A percentile compares a stretch with the other conserved stretches of the same genome.
phyloP scores from a whole-genome alignment of 1,284 basidiomycete species.

The Acaromyces ingoldii region DNA sequence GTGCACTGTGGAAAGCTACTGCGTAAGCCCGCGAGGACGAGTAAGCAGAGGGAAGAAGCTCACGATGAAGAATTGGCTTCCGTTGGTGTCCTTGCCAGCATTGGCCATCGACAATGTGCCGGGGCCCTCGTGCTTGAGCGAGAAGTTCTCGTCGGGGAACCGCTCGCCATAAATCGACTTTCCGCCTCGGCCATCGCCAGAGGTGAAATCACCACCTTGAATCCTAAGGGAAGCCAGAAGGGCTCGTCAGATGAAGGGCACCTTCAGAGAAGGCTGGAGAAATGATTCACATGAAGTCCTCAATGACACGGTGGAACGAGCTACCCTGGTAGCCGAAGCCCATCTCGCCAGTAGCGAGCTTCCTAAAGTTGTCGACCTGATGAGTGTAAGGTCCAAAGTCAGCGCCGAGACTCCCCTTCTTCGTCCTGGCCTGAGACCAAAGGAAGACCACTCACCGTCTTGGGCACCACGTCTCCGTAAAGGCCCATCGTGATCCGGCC shows the following conservation, averaged over 20 bases:
- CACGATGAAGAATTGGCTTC: conserved; percentile 30
- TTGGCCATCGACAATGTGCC: conserved; percentile 26
- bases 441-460: too few relatives aligned
- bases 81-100: conserved; percentile 54
- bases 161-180: conserved; percentile 42
- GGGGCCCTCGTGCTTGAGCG: conserved; percentile 21
- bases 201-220: conserved; percentile 48
- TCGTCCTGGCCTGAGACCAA: too few relatives aligned
- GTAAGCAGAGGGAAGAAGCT: background rate
- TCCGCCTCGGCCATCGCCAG: conserved; percentile 47
- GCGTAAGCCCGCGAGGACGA: background rate
- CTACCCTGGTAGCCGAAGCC: conserved; percentile 23
- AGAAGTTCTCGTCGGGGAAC: conserved; percentile 23
- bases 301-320: conserved; percentile 54
- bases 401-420: too few relatives aligned
- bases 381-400: too few relatives aligned
- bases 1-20: conserved; percentile 2
- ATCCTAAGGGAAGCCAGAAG: conserved; percentile 5
- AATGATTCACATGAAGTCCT: conserved; percentile 58
- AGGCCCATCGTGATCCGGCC: conserved; percentile 44
- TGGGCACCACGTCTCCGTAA: conserved; percentile 43
- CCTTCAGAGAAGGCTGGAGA: conserved; percentile 1
- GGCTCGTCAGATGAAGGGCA: too few relatives aligned
- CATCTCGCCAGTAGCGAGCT: conserved; percentile 15
- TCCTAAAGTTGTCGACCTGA: conserved; percentile 17